Evolutionary conservation across 2,329 filamentous ascomycete genomes (phyloP).

Genomic region (Tolypocladium nubicola): DNA sequence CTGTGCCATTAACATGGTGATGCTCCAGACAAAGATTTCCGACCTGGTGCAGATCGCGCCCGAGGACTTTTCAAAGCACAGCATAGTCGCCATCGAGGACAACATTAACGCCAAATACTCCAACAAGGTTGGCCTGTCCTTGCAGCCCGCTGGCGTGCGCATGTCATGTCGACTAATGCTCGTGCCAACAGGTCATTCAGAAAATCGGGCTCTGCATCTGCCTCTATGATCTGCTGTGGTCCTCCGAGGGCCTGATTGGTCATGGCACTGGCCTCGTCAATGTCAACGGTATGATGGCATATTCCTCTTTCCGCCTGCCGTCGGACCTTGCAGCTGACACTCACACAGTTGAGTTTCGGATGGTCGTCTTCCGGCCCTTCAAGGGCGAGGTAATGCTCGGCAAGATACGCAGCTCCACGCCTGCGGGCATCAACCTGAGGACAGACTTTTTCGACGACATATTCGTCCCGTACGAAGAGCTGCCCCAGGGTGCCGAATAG

Average conservation of each 20-base stretch:
- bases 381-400: conserved; percentile 87
- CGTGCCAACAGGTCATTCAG: conserved; percentile 58
- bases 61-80: conserved; percentile 76
- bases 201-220: conserved; percentile 90
- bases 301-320: background rate
- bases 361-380: conserved; percentile 92
- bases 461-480: conserved; percentile 61
- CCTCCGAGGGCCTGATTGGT: conserved; percentile 87
- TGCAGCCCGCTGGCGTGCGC: background rate
- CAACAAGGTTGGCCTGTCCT: conserved; percentile 55
- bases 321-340: background rate
- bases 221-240: conserved; percentile 80
- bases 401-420: conserved; percentile 65
- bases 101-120: conserved; percentile 96
- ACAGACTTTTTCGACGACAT: conserved; percentile 95
- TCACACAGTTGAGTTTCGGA: conserved; percentile 70
- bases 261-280: conserved; percentile 89
- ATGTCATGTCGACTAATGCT: background rate
- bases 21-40: conserved; percentile 70
- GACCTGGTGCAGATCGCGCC: conserved; percentile 91
- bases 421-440: conserved; percentile 64
- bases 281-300: conserved; percentile 60
- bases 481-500: conserved; percentile 71
- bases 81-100: conserved; percentile 80
- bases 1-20: background rate